These are phyloP conservation scores for Colletotrichum trifolii DNA, from an alignment of 2,329 filamentous ascomycete genomes.

Conservation along the genomic window DNA sequence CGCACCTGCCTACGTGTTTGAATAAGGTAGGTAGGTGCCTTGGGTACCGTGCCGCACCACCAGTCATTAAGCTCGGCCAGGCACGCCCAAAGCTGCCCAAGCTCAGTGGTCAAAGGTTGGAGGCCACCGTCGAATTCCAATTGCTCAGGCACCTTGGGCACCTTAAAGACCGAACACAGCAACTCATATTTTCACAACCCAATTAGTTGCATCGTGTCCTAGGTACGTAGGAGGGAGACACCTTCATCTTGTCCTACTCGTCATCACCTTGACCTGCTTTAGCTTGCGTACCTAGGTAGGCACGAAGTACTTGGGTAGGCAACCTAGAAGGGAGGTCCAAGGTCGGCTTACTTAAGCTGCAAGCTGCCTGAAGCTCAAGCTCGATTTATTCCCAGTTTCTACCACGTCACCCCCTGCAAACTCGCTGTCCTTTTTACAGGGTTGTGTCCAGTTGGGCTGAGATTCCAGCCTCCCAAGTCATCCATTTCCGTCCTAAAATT, in stretches of 20 bases:
- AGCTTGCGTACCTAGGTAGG: background rate
- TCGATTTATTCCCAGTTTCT: constrained; percentile 10
- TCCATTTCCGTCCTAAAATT: constrained; percentile 34
- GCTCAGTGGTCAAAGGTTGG: background rate
- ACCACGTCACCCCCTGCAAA: constrained; percentile 35
- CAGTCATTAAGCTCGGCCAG: constrained; percentile 1
- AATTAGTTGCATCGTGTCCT: too few relatives aligned
- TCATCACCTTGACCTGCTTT: background rate
- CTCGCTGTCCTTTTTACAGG: constrained; percentile 19
- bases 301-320: background rate
- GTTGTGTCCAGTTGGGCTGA: constrained; percentile 35
- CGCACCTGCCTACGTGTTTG: background rate
- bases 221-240: too few relatives aligned
- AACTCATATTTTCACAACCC: background rate
- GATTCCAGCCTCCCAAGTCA: constrained; percentile 35
- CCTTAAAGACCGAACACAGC: too few relatives aligned
- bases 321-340: too few relatives aligned
- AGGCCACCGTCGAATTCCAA: background rate
- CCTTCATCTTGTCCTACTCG: background rate
- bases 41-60: constrained; percentile 9
- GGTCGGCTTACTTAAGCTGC: too few relatives aligned
- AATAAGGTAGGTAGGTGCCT: background rate
- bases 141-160: too few relatives aligned
- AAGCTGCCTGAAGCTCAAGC: background rate
- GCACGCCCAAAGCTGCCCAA: constrained; percentile 16